phyloP scores from a whole-genome alignment of 2,329 filamentous ascomycete genomes.

The Coniochaeta sp. region DNA sequence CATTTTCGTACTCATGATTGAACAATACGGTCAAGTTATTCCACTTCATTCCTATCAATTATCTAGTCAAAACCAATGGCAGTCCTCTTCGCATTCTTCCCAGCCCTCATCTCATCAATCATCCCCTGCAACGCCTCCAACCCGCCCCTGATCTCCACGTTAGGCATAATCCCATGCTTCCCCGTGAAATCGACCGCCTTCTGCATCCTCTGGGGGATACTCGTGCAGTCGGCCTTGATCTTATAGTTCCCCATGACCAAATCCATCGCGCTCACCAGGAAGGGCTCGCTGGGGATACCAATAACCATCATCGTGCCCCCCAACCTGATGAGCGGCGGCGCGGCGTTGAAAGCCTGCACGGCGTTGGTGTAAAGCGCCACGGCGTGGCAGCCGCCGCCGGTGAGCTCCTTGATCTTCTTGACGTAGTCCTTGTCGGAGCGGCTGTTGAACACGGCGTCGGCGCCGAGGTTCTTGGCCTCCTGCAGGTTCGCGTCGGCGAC shows the following conservation, averaged over 20 bases:
- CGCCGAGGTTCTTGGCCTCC: slow-evolving; percentile 29
- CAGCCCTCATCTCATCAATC: slow-evolving; percentile 29
- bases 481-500: slow-evolving; percentile 33
- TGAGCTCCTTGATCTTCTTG: slow-evolving; percentile 31
- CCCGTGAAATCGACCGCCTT: slow-evolving; percentile 35
- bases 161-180: slow-evolving; percentile 31
- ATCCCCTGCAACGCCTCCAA: slow-evolving; percentile 30
- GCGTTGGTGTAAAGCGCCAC: slow-evolving; percentile 33
- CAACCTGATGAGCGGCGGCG: slow-evolving; percentile 25
- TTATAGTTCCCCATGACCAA: slow-evolving; percentile 30
- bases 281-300: slow-evolving; percentile 28
- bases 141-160: slow-evolving; percentile 27
- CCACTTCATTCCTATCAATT: too few species aligned
- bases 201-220: slow-evolving; percentile 32
- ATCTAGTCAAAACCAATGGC: slow-evolving; percentile 25
- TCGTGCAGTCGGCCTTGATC: slow-evolving; percentile 33
- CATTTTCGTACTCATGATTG: too few species aligned
- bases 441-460: slow-evolving; percentile 35
- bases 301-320: slow-evolving; percentile 34
- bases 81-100: slow-evolving; percentile 26
- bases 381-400: slow-evolving; percentile 31
- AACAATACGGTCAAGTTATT: too few species aligned
- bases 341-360: slow-evolving; percentile 27
- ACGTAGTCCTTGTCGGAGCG: slow-evolving; percentile 27
- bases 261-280: slow-evolving; percentile 30